Evolutionary conservation across 768 basidiomycete species (phyloP).

Genomic region (Thelephora ganbajun): DNA sequence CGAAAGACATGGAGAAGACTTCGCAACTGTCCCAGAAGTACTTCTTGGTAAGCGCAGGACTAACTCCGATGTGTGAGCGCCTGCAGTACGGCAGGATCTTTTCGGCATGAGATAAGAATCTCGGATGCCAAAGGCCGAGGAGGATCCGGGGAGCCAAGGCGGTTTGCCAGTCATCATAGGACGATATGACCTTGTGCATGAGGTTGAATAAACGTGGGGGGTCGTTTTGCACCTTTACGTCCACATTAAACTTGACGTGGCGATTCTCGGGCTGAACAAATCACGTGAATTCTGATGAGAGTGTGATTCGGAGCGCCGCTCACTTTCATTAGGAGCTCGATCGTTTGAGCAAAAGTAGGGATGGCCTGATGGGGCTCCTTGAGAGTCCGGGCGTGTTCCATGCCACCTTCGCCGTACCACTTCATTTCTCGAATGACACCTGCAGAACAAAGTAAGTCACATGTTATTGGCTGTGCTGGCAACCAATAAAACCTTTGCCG

Average conservation of each 20-base stretch:
- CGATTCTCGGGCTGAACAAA: slow-evolving; percentile 47
- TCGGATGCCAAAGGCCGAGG: slow-evolving; percentile 81
- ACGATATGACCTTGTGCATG: slow-evolving; percentile 51
- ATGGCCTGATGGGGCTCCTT: slow-evolving; percentile 80
- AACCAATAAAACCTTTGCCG: slow-evolving; percentile 36
- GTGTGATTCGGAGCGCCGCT: slow-evolving; percentile 7
- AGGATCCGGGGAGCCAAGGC: slow-evolving; percentile 65
- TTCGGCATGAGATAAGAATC: slow-evolving; percentile 67
- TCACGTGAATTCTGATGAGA: slow-evolving; percentile 2
- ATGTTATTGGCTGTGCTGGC: background rate
- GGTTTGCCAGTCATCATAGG: slow-evolving; percentile 56
- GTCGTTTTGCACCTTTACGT: slow-evolving; percentile 87
- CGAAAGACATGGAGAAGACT: slow-evolving; percentile 74
- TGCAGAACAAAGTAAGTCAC: slow-evolving; percentile 18
- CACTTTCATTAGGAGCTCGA: slow-evolving; percentile 67
- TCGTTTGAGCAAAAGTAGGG: slow-evolving; percentile 77
- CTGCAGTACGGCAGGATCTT: slow-evolving; percentile 64
- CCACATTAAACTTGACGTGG: slow-evolving; percentile 68
- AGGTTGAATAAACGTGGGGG: slow-evolving; percentile 66
- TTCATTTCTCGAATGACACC: slow-evolving; percentile 38
- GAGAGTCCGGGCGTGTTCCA: slow-evolving; percentile 65
- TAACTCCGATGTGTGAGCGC: slow-evolving; percentile 70
- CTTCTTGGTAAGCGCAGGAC: slow-evolving; percentile 52
- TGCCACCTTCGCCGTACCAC: slow-evolving; percentile 33
- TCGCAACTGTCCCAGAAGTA: slow-evolving; percentile 84